These are phyloP conservation scores for Cordyceps tenuipes DNA, from an alignment of 2,329 filamentous ascomycete species.

Conservation along the genomic window DNA sequence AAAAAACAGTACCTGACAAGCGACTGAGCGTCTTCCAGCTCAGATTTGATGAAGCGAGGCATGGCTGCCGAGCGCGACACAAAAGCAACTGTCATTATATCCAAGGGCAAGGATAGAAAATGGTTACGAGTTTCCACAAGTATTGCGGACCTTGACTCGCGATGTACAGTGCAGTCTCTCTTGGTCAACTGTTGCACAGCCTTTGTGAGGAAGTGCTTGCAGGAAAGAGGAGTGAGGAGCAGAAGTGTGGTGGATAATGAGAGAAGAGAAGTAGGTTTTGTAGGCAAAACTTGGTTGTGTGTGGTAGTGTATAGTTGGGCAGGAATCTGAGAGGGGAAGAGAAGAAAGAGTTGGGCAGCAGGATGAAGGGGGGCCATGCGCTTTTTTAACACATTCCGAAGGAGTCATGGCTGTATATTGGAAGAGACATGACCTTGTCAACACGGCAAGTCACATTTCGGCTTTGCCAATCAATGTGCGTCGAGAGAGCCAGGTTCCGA, in stretches of 20 bases:
- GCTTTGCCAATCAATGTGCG: conserved; percentile 9
- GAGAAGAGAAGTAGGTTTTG: conserved; percentile 11
- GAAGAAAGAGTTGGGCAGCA: conserved; percentile 29
- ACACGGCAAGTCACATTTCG: conserved; percentile 4
- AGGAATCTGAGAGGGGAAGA: conserved; percentile 28
- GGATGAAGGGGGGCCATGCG: conserved; percentile 26
- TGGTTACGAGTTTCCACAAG: conserved; percentile 7
- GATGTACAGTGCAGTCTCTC: conserved; percentile 7
- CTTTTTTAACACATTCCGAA: conserved; percentile 28
- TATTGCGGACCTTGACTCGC: conserved; percentile 10
- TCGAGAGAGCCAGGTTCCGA: conserved; percentile 3
- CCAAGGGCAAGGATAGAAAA: conserved; percentile 24
- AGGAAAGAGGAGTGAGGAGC: conserved; percentile 14
- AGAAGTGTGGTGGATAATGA: conserved; percentile 11
- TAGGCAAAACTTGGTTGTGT: conserved; percentile 14
- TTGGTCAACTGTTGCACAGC: conserved; percentile 1
- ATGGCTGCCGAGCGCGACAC: conserved; percentile 41
- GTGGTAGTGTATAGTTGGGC: conserved; percentile 18
- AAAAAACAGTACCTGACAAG: conserved; percentile 55
- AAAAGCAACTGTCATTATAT: conserved; percentile 42
- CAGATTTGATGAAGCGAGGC: conserved; percentile 43
- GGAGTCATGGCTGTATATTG: not conserved
- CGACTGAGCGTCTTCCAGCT: conserved; percentile 52
- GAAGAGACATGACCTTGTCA: conserved; percentile 4
- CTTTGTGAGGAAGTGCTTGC: conserved; percentile 4